Conservation (phyloP, 768 basidiomycete species). For the Suillus sp. region DNA sequence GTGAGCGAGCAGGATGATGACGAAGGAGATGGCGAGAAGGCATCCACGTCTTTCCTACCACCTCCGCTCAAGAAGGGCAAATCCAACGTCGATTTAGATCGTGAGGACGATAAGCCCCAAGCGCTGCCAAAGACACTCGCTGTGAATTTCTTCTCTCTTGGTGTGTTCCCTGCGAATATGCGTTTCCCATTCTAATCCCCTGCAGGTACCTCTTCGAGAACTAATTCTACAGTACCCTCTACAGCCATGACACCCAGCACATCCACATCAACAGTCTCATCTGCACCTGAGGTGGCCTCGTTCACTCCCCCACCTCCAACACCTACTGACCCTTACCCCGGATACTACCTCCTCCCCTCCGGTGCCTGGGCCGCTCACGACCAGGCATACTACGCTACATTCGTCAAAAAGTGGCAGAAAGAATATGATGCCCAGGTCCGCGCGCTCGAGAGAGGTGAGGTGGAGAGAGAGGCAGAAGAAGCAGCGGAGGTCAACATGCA, state of each 20-base stretch:
- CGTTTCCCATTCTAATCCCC: background rate
- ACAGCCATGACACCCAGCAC: slow-evolving; percentile 14
- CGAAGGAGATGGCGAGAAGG: slow-evolving; percentile 28
- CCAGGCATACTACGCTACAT: slow-evolving; percentile 63
- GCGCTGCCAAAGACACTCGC: slow-evolving; percentile 33
- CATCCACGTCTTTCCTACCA: slow-evolving; percentile 57
- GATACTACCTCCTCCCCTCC: slow-evolving; percentile 83
- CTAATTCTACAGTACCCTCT: slow-evolving; percentile 9
- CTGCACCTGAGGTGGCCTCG: slow-evolving; percentile 69
- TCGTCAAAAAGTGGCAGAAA: slow-evolving; percentile 70
- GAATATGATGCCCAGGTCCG: slow-evolving; percentile 75
- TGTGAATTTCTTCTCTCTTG: slow-evolving; percentile 71
- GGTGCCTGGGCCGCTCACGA: slow-evolving; percentile 81
- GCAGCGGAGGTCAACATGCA: slow-evolving; percentile 64
- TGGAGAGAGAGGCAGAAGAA: slow-evolving; percentile 41
- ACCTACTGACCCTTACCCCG: slow-evolving; percentile 76
- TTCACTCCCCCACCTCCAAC: slow-evolving; percentile 77
- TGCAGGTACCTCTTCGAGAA: slow-evolving; percentile 25
- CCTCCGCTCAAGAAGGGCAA: slow-evolving; percentile 60
- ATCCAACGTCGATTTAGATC: slow-evolving; percentile 58
- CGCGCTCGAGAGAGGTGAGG: slow-evolving; percentile 75
- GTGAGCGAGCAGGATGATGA: slow-evolving; percentile 17
- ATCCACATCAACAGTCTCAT: slow-evolving; percentile 43
- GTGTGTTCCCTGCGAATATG: slow-evolving; percentile 36
- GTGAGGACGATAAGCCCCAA: slow-evolving; percentile 20